Percentiles rank a stretch among this genome's conserved stretches.
Evolutionary conservation across 768 basidiomycete genomes (phyloP).

Genomic region (Cubamyces lactineus): DNA sequence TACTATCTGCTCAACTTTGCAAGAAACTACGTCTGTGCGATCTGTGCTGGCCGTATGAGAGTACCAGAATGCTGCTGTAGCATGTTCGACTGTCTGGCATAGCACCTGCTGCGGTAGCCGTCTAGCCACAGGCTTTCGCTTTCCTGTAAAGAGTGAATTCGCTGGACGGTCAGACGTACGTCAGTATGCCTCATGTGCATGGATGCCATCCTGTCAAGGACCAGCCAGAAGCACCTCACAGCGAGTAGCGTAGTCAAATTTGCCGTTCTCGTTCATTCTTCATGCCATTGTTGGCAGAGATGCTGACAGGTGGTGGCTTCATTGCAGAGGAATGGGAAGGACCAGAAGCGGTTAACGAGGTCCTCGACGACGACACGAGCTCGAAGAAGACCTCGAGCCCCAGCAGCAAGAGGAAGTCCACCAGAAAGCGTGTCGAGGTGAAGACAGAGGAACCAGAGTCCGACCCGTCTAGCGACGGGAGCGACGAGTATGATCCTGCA

Average conservation of each 20-base stretch:
- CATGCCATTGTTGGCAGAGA: neutral
- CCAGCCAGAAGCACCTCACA: neutral
- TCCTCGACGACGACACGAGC: neutral
- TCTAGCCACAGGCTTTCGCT: conserved; percentile 8
- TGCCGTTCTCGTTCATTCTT: neutral
- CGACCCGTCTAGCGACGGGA: conserved; percentile 13
- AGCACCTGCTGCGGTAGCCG: neutral
- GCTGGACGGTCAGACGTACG: neutral
- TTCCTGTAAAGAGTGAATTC: conserved; percentile 3
- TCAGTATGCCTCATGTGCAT: neutral
- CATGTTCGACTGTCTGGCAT: neutral
- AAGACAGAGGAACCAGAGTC: conserved; percentile 37
- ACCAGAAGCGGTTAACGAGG: conserved; percentile 55
- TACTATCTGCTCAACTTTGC: neutral
- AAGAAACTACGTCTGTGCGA: neutral
- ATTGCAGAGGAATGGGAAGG: conserved; percentile 76
- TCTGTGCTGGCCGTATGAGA: neutral
- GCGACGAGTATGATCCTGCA: conserved; percentile 16
- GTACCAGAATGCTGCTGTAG: neutral
- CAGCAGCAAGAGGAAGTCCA: conserved; percentile 12
- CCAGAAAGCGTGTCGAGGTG: conserved; percentile 11
- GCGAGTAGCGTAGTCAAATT: neutral
- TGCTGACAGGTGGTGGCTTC: conserved; percentile 35
- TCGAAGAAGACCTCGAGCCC: neutral
- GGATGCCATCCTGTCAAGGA: neutral